A percentile compares a stretch with the other conserved stretches of the same genome.
Evolutionary conservation across 2,329 filamentous ascomycete genomes (phyloP).

Genomic region (Nigrospora sphaerica): DNA sequence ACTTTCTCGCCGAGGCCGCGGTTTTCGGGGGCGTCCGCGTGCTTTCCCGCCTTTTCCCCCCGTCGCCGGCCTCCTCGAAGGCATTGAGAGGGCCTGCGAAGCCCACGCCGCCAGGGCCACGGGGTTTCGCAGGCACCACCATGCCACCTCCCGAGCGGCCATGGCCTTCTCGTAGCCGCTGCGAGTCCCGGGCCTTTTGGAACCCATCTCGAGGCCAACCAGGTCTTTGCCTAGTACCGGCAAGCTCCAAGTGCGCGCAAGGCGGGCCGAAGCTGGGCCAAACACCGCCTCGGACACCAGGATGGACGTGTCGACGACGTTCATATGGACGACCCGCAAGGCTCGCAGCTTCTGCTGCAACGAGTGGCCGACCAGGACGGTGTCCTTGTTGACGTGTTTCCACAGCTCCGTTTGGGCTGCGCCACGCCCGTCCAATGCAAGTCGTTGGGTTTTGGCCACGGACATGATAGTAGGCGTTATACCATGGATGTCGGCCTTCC

Average conservation of each 20-base stretch:
- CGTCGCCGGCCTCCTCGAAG: too few relatives aligned
- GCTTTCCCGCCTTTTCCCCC: not conserved
- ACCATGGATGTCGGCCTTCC: constrained; percentile 28
- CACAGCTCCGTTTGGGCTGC: constrained; percentile 31
- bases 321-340: constrained; percentile 29
- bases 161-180: constrained; percentile 37
- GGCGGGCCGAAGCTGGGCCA: not conserved
- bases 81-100: not conserved
- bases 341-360: constrained; percentile 32
- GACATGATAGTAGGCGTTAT: constrained; percentile 23
- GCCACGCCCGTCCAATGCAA: constrained; percentile 28
- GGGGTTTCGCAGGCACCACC: constrained; percentile 32
- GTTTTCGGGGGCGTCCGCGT: not conserved
- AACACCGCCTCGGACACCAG: constrained; percentile 25
- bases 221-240: constrained; percentile 25
- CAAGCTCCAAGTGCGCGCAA: constrained; percentile 18
- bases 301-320: constrained; percentile 33
- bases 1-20: not conserved
- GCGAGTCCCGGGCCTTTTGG: constrained; percentile 25
- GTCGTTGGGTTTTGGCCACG: constrained; percentile 16
- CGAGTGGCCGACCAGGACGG: constrained; percentile 37
- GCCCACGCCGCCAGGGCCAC: constrained; percentile 25
- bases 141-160: constrained; percentile 35
- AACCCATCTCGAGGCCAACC: constrained; percentile 23
- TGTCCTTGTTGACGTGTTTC: constrained; percentile 28